Evolutionary conservation across 2,329 filamentous ascomycete species (phyloP).

Genomic region (Botrytis squamosa): DNA sequence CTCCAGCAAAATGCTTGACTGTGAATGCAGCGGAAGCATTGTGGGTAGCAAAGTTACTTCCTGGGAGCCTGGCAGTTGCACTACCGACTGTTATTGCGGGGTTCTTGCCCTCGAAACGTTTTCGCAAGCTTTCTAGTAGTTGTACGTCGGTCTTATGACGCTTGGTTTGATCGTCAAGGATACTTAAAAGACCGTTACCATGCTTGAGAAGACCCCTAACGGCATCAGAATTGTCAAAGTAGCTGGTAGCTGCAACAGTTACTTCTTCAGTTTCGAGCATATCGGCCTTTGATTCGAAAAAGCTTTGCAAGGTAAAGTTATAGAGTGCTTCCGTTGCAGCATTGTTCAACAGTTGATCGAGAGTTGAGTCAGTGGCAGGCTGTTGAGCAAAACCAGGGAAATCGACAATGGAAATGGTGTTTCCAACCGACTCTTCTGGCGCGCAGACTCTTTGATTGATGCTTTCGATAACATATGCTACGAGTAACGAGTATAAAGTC

Average conservation of each 20-base stretch:
- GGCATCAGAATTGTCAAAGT: slow-evolving; percentile 96
- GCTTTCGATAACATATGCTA: slow-evolving; percentile 89
- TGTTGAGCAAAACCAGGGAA: slow-evolving; percentile 93
- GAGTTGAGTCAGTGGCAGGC: slow-evolving; percentile 75
- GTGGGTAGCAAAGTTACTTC: slow-evolving; percentile 85
- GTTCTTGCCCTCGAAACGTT: slow-evolving; percentile 93
- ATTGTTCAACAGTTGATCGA: slow-evolving; percentile 94
- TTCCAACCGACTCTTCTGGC: slow-evolving; percentile 80
- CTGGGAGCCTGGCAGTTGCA: slow-evolving; percentile 72
- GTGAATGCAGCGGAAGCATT: slow-evolving; percentile 81
- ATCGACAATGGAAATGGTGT: slow-evolving; percentile 92
- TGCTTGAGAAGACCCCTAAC: slow-evolving; percentile 88
- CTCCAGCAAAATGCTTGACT: slow-evolving; percentile 91
- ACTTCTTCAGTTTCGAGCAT: slow-evolving; percentile 94
- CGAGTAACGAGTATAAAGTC: slow-evolving; percentile 88
- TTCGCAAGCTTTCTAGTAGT: slow-evolving; percentile 83
- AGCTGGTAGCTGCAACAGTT: slow-evolving; percentile 83
- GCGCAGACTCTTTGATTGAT: slow-evolving; percentile 90
- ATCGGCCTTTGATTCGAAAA: slow-evolving; percentile 93
- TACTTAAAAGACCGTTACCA: slow-evolving; percentile 88
- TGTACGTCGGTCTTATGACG: slow-evolving; percentile 87
- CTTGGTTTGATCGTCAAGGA: slow-evolving; percentile 92
- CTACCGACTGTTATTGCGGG: slow-evolving; percentile 79
- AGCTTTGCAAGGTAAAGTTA: slow-evolving; percentile 89
- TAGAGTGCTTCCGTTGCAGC: slow-evolving; percentile 90